Percentiles rank a stretch among this genome's conserved stretches.
Conservation (phyloP, 2,329 filamentous ascomycete species). For the Fusarium sublunatum region DNA sequence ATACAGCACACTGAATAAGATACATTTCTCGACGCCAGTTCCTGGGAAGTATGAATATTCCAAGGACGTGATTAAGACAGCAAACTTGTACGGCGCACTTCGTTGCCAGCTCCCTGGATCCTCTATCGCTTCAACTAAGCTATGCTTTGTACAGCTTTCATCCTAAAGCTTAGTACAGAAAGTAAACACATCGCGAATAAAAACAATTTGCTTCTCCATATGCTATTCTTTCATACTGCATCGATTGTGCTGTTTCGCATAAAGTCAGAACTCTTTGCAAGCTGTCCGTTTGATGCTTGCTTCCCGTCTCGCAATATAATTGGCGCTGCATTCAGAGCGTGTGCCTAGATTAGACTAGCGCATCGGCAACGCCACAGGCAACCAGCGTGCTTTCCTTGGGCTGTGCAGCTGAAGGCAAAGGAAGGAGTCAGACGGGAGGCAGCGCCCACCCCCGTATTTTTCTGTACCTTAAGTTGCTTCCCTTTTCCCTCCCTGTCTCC, state of each 20-base stretch:
- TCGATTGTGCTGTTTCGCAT: constrained; percentile 3
- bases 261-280: constrained; percentile 9
- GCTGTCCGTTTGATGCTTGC: constrained; percentile 21
- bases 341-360: constrained; percentile 31
- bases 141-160: not conserved
- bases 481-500: constrained; percentile 14
- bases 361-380: constrained; percentile 16
- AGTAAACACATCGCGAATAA: not conserved
- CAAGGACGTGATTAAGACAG: not conserved
- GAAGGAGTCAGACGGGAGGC: constrained; percentile 30
- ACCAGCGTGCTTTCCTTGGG: constrained; percentile 20
- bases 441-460: constrained; percentile 47
- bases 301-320: constrained; percentile 19
- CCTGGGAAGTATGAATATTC: not conserved
- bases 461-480: constrained; percentile 29
- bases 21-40: not conserved
- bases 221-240: not conserved
- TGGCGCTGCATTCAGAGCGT: constrained; percentile 32
- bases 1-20: constrained; percentile 4
- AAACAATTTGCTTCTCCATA: not conserved
- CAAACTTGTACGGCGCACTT: not conserved
- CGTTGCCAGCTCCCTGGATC: not conserved
- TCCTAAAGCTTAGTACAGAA: not conserved
- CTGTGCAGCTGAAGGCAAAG: constrained; percentile 30
- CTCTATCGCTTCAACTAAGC: not conserved